Conservation (phyloP, 495 filamentous ascomycete genomes). For the Aspergillus funiculosus region DNA sequence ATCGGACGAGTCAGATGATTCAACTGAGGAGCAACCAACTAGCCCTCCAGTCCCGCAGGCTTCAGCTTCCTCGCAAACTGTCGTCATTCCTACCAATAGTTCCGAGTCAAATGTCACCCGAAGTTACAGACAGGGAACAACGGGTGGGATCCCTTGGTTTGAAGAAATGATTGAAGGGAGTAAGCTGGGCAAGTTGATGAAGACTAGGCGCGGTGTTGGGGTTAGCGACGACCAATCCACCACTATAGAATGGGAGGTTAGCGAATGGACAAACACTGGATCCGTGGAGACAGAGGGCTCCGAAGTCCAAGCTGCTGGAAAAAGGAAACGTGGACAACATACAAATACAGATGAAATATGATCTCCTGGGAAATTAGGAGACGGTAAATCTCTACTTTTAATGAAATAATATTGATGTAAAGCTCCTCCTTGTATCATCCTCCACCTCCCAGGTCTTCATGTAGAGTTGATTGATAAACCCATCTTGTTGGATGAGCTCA, state of each 20-base stretch:
- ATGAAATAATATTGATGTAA: not conserved
- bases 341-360: conserved; percentile 10
- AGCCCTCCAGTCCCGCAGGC: conserved; percentile 16
- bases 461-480: not conserved
- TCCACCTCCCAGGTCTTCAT: not conserved
- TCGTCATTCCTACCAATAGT: conserved; percentile 22
- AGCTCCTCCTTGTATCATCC: not conserved
- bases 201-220: conserved; percentile 49
- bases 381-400: not conserved
- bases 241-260: conserved; percentile 76
- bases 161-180: conserved; percentile 74
- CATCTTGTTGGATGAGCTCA: not conserved
- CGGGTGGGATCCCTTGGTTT: conserved; percentile 70
- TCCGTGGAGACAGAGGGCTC: conserved; percentile 29
- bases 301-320: conserved; percentile 21
- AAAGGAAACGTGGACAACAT: conserved; percentile 32
- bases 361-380: not conserved
- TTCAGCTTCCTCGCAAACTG: conserved; percentile 14
- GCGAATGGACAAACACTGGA: conserved; percentile 64
- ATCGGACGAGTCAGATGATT: conserved; percentile 4
- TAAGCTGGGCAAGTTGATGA: conserved; percentile 58
- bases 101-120: conserved; percentile 18
- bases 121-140: conserved; percentile 30
- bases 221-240: conserved; percentile 51
- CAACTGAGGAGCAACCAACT: conserved; percentile 23